Evolutionary conservation across 1,284 basidiomycete genomes (phyloP), one percentile per base, ranked within the genome.

Genomic region (Takashimella koratensis): DNA sequence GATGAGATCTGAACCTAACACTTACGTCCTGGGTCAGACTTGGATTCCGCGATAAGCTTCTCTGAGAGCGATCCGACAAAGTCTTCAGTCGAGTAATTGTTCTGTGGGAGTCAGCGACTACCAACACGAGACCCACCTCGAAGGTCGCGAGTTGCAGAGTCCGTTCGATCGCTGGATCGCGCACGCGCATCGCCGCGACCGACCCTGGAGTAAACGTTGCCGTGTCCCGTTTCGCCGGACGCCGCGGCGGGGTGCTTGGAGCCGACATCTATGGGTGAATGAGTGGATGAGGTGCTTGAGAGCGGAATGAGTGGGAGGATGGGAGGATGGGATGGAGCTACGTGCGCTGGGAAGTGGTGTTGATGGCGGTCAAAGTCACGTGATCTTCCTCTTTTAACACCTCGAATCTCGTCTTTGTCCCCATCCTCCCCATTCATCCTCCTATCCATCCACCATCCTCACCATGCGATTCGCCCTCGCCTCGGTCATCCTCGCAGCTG

Each of bases 21-120:
- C 90, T 64, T 77, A 93, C 90, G 89, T 47, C 88, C 90, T 20
- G 90, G 80, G 64, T 85, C 84, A 21, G 81, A 82, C 71, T 90
- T 90, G 43, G 90, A 93, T 60, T 88, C 83, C 19, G 84, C 76
- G 52, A 96, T 93, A 48, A 92, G 80, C 71, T 84, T 88, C 76
- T 95, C 91, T 16, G 89, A 92, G 49, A 93, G 80, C 6, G 83
- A 82, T 21, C 86, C 85, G 48, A 98, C 82, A 64, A 96, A 94
- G 59, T 95, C 91, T 60, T 90, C 89, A 49, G 90, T 86, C 69
- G 92, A 87, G 75, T 96, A 97, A 75, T 90, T 88, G 58, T 87
- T 87, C 88, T 92, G 64, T 27, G 51, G 21, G 19, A 45, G 44
- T 45, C 24, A 45, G 24, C 44, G 11, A 8, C 10, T 43, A 21